Base-by-base conservation (phyloP, 2,329 filamentous ascomycete genomes). In the Didymellaceae sp. region DNA sequence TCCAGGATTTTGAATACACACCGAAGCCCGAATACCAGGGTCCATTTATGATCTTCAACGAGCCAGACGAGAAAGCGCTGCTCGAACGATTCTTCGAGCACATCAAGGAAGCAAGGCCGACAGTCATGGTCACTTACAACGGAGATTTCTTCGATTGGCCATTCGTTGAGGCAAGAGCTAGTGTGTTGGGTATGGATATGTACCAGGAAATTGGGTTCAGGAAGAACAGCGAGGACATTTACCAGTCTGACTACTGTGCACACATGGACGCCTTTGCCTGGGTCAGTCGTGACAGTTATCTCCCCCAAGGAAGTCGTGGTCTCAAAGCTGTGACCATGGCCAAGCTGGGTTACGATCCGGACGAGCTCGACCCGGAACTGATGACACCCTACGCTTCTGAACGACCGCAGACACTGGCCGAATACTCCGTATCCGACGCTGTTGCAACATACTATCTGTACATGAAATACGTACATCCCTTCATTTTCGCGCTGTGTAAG, bases 71-170 rank as follows among this genome's bases (percentile, higher is more conserved):
- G 74, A 94, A 94, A 73, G 84, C 82, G 1, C 71, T 96, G 2
- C 80, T 99, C 17, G 93, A 97, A 68, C 82, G 94, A 13, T 99
- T 99, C 76, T 97, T 99, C 67, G 80, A 90, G 31, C 94, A 97
- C 72, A 89, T 99, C 74, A 97, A 99, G 67, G 91, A 96, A 72
- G 91, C 91, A 1, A 85, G 89, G 52, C 94, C 94, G 0, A 97
- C 92, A 0, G 93, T 99, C 48, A 99, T 99, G 72, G 93, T 95
- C 26, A 99, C 94, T n/a, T 99, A 99, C 82, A 99, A 99, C 90
- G 94, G 94, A 78, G 94, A 99, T 78, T 99, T 99, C 73, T 99
- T 99, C 86, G 94, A 99, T 87, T 99, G 94, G 94, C 93, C 94
- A 0, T 99, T 95, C 69, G 91, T 99, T 18, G 94, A 99, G 77